A percentile compares a stretch with the other conserved stretches of the same genome.
These are phyloP conservation scores for Eutrema heterophyllum DNA, from an alignment of 345 rosid genomes.

Conservation along the genomic window DNA sequence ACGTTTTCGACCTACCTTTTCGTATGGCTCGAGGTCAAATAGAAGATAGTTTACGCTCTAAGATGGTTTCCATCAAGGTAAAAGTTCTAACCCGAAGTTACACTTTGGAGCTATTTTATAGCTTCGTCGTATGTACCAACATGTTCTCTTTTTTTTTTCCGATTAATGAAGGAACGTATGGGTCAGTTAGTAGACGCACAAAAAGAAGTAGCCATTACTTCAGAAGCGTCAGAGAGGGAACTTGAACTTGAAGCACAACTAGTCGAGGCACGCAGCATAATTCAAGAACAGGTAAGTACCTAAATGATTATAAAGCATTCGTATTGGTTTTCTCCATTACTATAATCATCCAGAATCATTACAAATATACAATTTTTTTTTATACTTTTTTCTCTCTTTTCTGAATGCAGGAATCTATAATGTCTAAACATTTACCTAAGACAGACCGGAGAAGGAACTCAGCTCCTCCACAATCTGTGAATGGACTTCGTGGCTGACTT, in stretches of 20 bases:
- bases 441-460: conserved; percentile 34
- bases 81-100: not conserved
- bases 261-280: conserved; percentile 96
- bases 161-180: conserved; percentile 43
- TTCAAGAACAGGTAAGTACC: conserved; percentile 92
- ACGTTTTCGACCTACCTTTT: conserved; percentile 85
- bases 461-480: conserved; percentile 26
- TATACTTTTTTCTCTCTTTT: no score
- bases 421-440: conserved; percentile 33
- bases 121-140: not conserved
- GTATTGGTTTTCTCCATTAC: not conserved
- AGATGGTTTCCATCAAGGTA: conserved; percentile 95
- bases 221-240: conserved; percentile 95
- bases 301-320: not conserved
- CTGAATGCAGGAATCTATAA: conserved; percentile 25
- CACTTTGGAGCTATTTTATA: not conserved
- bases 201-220: conserved; percentile 79
- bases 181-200: conserved; percentile 90
- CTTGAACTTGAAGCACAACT: conserved; percentile 99
- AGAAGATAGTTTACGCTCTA: conserved; percentile 86
- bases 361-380: not conserved
- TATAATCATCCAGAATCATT: not conserved
- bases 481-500: conserved; percentile 24
- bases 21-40: conserved; percentile 96
- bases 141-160: not conserved